These are phyloP conservation scores for Trichocladium antarcticum DNA, from an alignment of 495 filamentous ascomycete species.

Conservation along the genomic window DNA sequence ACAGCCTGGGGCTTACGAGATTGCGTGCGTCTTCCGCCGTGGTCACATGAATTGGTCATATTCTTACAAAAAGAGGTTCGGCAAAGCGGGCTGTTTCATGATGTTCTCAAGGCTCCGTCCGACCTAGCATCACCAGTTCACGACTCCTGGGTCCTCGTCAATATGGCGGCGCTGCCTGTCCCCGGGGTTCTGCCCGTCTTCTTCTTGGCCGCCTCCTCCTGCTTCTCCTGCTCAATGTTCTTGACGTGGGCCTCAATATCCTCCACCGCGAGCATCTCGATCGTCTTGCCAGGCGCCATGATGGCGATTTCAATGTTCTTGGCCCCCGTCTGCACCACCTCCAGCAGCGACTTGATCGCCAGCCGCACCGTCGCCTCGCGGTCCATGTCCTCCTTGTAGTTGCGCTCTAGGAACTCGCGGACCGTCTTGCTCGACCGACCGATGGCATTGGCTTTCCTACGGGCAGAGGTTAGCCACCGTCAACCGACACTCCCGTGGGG, in stretches of 20 bases:
- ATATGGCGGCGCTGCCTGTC: slow-evolving; percentile 65
- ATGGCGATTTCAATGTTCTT: slow-evolving; percentile 99
- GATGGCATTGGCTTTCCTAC: slow-evolving; percentile 98
- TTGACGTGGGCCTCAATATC: slow-evolving; percentile 95
- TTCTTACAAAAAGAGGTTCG: too few relatives aligned
- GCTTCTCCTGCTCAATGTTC: slow-evolving; percentile 97
- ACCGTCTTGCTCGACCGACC: slow-evolving; percentile 97
- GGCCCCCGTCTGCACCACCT: slow-evolving; percentile 96
- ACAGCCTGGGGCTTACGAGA: too few relatives aligned
- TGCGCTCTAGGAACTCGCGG: slow-evolving; percentile 92
- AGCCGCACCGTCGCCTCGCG: slow-evolving; percentile 92
- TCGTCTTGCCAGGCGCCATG: slow-evolving; percentile 83
- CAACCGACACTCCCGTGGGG: not conserved
- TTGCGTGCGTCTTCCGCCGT: too few relatives aligned
- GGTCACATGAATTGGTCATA: too few relatives aligned
- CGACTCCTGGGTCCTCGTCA: slow-evolving; percentile 48
- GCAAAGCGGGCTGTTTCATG: too few relatives aligned
- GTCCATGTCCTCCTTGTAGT: slow-evolving; percentile 96
- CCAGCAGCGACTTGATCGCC: slow-evolving; percentile 91
- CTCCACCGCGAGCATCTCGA: slow-evolving; percentile 93
- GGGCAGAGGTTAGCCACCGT: not conserved
- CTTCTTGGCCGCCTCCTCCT: slow-evolving; percentile 95
- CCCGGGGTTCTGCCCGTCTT: slow-evolving; percentile 72
- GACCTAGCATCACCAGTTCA: slow-evolving; percentile 13
- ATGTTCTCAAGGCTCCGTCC: not conserved